These are phyloP conservation scores for Jamesozyma jinghongensis DNA, from an alignment of 805 yeast genomes.

Conservation along the genomic window DNA sequence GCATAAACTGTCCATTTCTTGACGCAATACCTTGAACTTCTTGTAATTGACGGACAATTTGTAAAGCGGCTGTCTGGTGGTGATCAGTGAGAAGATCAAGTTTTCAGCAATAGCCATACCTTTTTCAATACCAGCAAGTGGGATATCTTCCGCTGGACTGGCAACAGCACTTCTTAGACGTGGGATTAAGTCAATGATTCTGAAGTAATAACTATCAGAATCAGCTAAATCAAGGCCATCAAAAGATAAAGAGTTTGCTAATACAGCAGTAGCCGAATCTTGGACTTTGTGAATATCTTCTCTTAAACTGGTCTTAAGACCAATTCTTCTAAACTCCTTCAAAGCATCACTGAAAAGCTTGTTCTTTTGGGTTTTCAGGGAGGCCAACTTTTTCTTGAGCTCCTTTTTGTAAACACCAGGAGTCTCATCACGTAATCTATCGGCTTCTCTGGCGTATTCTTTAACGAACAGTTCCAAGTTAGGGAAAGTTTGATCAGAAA, in stretches of 20 bases:
- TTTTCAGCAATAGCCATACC: slow-evolving; percentile 74
- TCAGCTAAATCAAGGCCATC: slow-evolving; percentile 32
- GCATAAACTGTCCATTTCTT: slow-evolving; percentile 17
- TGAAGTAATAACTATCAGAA: slow-evolving; percentile 50
- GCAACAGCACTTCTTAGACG: slow-evolving; percentile 59
- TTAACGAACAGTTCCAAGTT: slow-evolving; percentile 46
- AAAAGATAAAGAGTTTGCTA: slow-evolving; percentile 47
- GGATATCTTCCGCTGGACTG: slow-evolving; percentile 61
- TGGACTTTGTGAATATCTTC: slow-evolving; percentile 58
- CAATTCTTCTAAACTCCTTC: slow-evolving; percentile 65
- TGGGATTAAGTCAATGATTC: slow-evolving; percentile 72
- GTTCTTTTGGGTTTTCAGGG: slow-evolving; percentile 73
- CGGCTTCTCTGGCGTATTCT: slow-evolving; percentile 48
- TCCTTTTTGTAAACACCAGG: slow-evolving; percentile 65
- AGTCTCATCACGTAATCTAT: slow-evolving; percentile 61
- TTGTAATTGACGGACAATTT: slow-evolving; percentile 19
- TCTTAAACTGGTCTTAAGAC: slow-evolving; percentile 58
- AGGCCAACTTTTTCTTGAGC: slow-evolving; percentile 57
- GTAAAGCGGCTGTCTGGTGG: slow-evolving; percentile 41
- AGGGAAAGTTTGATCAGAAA: slow-evolving; percentile 35
- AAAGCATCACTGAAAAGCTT: slow-evolving; percentile 69
- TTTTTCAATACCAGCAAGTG: slow-evolving; percentile 57
- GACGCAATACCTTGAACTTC: slow-evolving; percentile 14
- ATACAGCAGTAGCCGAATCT: slow-evolving; percentile 50
- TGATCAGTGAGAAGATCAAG: slow-evolving; percentile 48